Conservation (phyloP, 441 rosid genomes). For the Raphanus hybrid region DNA sequence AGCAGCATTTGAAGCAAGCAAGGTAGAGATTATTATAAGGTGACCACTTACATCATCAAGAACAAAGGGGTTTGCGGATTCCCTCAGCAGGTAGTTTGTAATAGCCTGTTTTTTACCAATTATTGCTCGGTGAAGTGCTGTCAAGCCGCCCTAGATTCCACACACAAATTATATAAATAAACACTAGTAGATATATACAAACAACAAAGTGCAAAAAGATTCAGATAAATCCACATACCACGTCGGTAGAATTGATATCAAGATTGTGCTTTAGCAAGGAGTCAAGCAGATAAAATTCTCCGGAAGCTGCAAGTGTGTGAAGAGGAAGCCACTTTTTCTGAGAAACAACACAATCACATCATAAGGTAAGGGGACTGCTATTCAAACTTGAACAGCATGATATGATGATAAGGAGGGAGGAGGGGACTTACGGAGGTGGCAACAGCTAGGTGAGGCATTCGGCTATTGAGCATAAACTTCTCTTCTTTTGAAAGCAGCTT, state of each 20-base stretch:
- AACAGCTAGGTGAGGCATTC: constrained; percentile 65
- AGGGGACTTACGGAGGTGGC: constrained; percentile 82
- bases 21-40: constrained; percentile 14
- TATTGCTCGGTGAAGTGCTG: constrained; percentile 88
- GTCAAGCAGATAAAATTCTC: constrained; percentile 80
- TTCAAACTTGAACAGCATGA: neutral
- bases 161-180: neutral
- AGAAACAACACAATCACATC: constrained; percentile 3
- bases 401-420: neutral
- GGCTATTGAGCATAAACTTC: constrained; percentile 71
- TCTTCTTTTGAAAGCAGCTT: constrained; percentile 82
- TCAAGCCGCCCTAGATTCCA: constrained; percentile 69
- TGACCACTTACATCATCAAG: constrained; percentile 58
- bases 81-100: constrained; percentile 78
- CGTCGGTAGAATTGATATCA: constrained; percentile 77
- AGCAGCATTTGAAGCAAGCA: constrained; percentile 8
- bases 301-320: constrained; percentile 86
- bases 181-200: neutral
- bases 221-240: constrained; percentile 60
- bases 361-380: neutral
- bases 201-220: neutral
- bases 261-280: constrained; percentile 76
- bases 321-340: constrained; percentile 92
- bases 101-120: constrained; percentile 84
- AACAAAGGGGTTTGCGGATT: constrained; percentile 87